phyloP scores from a whole-genome alignment of 139 green algal genomes.

The Volvox reticuliferus region DNA sequence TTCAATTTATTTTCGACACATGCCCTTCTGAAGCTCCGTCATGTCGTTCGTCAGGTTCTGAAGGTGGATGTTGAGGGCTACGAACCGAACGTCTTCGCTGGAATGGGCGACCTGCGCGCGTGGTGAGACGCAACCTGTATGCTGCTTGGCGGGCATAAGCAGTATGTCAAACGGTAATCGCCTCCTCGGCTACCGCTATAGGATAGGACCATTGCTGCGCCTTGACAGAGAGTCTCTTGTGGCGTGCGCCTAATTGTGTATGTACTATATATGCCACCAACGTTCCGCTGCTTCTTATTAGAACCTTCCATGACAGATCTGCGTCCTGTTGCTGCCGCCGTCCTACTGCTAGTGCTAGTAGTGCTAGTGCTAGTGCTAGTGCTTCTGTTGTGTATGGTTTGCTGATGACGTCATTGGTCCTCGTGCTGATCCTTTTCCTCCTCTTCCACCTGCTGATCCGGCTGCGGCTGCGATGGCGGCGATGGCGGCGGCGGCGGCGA shows the following conservation, averaged over 20 bases:
- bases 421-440: background rate
- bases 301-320: too few species aligned
- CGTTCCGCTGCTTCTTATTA: too few species aligned
- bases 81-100: slow-evolving; percentile 43
- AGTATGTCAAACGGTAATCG: too few species aligned
- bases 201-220: too few species aligned
- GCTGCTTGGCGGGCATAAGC: too few species aligned
- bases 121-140: background rate
- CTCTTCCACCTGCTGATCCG: too few species aligned
- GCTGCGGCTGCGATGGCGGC: background rate
- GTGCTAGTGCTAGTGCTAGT: background rate
- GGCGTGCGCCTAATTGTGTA: too few species aligned
- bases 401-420: background rate
- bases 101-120: background rate
- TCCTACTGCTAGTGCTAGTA: background rate
- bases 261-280: too few species aligned
- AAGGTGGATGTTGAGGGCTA: slow-evolving; percentile 56
- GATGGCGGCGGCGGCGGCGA: background rate
- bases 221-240: too few species aligned
- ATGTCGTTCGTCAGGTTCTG: slow-evolving; percentile 34
- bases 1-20: too few species aligned
- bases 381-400: background rate
- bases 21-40: too few species aligned
- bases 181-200: too few species aligned
- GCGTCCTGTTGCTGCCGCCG: background rate